Evolutionary conservation across 176 grass and related monocot genomes (phyloP), one percentile per base, ranked within the genome.

Genomic region (Oryza meridionalis): DNA sequence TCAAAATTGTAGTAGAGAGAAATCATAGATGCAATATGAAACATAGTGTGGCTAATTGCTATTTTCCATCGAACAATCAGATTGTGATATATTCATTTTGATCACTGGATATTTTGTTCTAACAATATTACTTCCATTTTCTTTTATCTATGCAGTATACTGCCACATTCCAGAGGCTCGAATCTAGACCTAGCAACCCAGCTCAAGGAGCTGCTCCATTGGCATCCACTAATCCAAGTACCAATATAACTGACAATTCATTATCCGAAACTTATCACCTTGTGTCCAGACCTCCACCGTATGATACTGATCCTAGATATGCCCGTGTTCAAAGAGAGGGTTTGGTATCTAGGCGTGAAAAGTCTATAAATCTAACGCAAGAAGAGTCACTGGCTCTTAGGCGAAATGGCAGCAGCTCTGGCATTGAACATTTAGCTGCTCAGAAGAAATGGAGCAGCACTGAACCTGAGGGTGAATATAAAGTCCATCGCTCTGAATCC

Each of bases 261-360:
- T 51, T 90, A 14, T 75, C 92, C 78, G 87, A 94, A 81, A 90
- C 90, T 24, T 94, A 66, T 80, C 94, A 97, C 42, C 81, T 94
- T 75, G 94, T 94, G 79, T 89, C 94, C 32, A 83, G 94, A 74
- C 88, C 90, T 74, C 92, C 55, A 38, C 88, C 90, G 58, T 97
- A 90, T 69, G 90, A 93, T 68, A 84, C 88, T 10, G 92, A 93
- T 77, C 78, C 92, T 73, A 90, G 92, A 88, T 93, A 86, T 84
- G 65, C 88, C 75, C 88, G 83, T 51, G 86, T 85, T 72, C 92
- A 90, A 90, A 85, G 92, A 83, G 92, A 90, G 69, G 92, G 92
- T 67, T 90, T 97, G 88, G 90, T 97, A 70, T 97, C 90, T 59
- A 92, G 92, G 88, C 90, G 92, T 73, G 94, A 97, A 1, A 97